These are phyloP conservation scores for Adansonia rubrostipa DNA, from an alignment of 441 rosid genomes.

Conservation along the genomic window DNA sequence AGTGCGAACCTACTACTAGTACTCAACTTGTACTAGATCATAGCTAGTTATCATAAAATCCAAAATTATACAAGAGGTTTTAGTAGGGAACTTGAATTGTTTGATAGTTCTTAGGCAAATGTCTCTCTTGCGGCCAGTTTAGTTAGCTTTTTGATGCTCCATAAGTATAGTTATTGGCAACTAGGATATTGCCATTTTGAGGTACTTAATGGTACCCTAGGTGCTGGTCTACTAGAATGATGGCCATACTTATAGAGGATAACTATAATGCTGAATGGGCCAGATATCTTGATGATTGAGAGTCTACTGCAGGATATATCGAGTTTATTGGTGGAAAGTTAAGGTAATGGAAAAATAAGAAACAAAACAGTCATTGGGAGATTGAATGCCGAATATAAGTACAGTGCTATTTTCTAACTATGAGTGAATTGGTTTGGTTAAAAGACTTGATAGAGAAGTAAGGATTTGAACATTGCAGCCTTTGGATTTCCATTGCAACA, in stretches of 20 bases:
- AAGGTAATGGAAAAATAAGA: slow-evolving; percentile 4
- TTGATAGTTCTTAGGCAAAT: not conserved
- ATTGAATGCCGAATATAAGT: not conserved
- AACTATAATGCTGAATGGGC: not conserved
- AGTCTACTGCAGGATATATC: not conserved
- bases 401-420: not conserved
- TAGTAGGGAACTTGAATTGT: not conserved
- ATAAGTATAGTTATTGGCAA: not conserved
- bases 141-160: not conserved
- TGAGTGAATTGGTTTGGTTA: slow-evolving; percentile 8
- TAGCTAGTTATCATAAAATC: not conserved
- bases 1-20: no score
- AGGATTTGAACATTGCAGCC: not conserved
- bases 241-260: not conserved
- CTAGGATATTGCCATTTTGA: not conserved
- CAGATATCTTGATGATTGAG: not conserved
- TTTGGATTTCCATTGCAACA: slow-evolving; percentile 3
- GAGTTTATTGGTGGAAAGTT: not conserved
- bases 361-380: not conserved
- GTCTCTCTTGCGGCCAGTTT: not conserved
- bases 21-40: not conserved
- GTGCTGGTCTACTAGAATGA: not conserved
- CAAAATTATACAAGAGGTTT: not conserved
- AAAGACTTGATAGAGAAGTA: slow-evolving; percentile 2
- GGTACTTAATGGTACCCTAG: not conserved